Percentiles rank a stretch among this genome's conserved stretches.
These are phyloP conservation scores for Cairneyella variabilis DNA, from an alignment of 495 filamentous ascomycete genomes.

Conservation along the genomic window DNA sequence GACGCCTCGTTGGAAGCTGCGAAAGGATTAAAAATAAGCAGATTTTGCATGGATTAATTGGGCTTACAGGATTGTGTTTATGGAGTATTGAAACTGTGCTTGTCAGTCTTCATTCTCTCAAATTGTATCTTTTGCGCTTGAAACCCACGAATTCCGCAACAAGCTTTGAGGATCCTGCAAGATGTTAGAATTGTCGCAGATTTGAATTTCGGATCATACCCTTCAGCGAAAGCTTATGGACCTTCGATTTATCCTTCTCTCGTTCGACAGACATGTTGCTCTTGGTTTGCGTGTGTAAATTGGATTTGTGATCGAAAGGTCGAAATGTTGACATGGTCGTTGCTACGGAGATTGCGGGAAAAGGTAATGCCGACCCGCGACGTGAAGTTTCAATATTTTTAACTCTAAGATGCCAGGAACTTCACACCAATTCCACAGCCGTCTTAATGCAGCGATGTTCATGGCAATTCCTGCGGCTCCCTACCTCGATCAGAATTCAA, in stretches of 20 bases:
- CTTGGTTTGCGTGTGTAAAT: neutral
- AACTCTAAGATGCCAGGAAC: neutral
- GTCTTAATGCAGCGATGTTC: slow-evolving; percentile 52
- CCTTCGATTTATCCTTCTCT: slow-evolving; percentile 83
- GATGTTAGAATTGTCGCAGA: slow-evolving; percentile 2
- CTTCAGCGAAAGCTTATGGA: slow-evolving; percentile 91
- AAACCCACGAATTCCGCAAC: slow-evolving; percentile 77
- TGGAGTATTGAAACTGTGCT: slow-evolving; percentile 79
- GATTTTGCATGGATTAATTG: too few species aligned
- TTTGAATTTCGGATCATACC: slow-evolving; percentile 39
- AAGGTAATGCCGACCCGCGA: too few species aligned
- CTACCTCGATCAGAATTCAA: slow-evolving; percentile 22
- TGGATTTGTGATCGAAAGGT: neutral
- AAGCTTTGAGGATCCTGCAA: slow-evolving; percentile 64
- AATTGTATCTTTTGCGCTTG: neutral
- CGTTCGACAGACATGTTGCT: slow-evolving; percentile 23
- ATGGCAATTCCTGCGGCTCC: slow-evolving; percentile 27
- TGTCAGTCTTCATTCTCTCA: slow-evolving; percentile 9
- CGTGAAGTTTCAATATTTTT: too few species aligned
- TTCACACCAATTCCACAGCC: neutral
- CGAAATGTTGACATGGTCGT: slow-evolving; percentile 1
- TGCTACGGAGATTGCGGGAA: slow-evolving; percentile 12
- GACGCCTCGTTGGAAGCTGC: slow-evolving; percentile 88
- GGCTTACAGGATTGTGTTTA: slow-evolving; percentile 87
- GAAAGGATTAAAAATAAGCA: slow-evolving; percentile 4